Percentiles rank a stretch among this genome's conserved stretches.
These are phyloP conservation scores for Liquidambar formosana DNA, from an alignment of 164 flowering plant genomes.

Conservation along the genomic window DNA sequence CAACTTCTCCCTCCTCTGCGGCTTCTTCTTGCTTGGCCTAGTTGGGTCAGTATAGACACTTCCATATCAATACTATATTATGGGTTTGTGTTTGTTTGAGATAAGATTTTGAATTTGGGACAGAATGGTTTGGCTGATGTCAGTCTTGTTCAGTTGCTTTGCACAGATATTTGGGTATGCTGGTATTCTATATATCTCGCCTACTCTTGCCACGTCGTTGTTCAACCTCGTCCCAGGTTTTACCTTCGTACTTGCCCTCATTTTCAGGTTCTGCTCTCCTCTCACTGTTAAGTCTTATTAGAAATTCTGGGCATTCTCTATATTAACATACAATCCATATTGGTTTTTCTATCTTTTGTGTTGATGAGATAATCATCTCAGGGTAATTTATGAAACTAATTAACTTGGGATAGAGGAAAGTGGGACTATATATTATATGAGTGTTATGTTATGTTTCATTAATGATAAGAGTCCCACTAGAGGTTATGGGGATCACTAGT, in stretches of 20 bases:
- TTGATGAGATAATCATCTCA: background rate
- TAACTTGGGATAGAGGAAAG: background rate
- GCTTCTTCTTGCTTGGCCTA: slow-evolving; percentile 50
- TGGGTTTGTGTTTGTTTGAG: background rate
- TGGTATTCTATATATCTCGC: slow-evolving; percentile 49
- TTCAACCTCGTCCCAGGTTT: slow-evolving; percentile 57
- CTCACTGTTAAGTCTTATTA: too few relatives aligned
- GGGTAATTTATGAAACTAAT: background rate
- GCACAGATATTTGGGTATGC: slow-evolving; percentile 46
- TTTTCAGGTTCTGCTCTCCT: slow-evolving; percentile 39
- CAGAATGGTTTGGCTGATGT: background rate
- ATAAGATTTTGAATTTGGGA: background rate
- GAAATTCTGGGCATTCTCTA: background rate
- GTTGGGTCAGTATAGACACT: slow-evolving; percentile 33
- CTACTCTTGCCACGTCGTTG: slow-evolving; percentile 54
- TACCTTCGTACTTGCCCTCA: slow-evolving; percentile 55
- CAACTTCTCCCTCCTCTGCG: slow-evolving; percentile 33
- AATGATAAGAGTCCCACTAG: too few relatives aligned
- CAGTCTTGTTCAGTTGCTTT: slow-evolving; percentile 29
- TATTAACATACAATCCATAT: background rate
- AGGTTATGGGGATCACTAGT: background rate
- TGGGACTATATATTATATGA: background rate
- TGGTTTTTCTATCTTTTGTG: background rate
- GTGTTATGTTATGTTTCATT: too few relatives aligned
- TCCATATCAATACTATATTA: background rate